Evolutionary conservation across 495 filamentous ascomycete species (phyloP), one percentile per base, ranked within the genome.

Genomic region (Neurospora sp.): DNA sequence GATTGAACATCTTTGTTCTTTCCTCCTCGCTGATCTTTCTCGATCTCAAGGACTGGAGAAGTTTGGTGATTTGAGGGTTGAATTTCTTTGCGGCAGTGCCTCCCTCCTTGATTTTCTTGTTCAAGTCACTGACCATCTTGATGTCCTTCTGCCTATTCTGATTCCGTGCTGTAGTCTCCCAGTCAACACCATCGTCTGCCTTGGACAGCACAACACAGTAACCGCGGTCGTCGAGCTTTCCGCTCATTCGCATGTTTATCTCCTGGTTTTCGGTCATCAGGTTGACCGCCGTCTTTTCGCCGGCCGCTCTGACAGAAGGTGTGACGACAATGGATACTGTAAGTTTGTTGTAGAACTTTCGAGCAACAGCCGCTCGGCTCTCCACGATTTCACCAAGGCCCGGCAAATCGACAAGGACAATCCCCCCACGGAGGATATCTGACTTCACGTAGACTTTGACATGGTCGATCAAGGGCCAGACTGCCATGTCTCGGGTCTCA

Each of bases 121-220:
- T 42, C 35, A 18, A 10, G 20, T 53, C 40, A 5, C 68, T n/a
- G 38, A 73, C 70, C 10, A 35, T 42, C 2, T 18, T 27, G 2
- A 44, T 42, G 9, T 59, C 39, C 5, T 44, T 37, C 27, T 22
- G 9, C 37, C 37, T 31, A 0, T 35, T 2, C 22, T 37, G 4
- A 16, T 39, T 39, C 4, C 27, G 14, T 12, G 31, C 31, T 31
- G 38, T 40, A 5, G 11, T 42, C 14, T 42, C 27, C 70, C 75
- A 75, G 12, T 78, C 73, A 4, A 76, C 70, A 7, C 53, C 53
- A 16, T 76, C 72, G 38, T 80, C 78, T 1, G 74, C 72, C 53
- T 80, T 79, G 3, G 79, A 77, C 2, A 78, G 9, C 20, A 76
- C 76, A 0, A 80, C 68, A 44, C 78, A 76, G 39, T 74, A 80